These are phyloP conservation scores for Lojkania enalia DNA, from an alignment of 2,329 filamentous ascomycete genomes.

Conservation along the genomic window DNA sequence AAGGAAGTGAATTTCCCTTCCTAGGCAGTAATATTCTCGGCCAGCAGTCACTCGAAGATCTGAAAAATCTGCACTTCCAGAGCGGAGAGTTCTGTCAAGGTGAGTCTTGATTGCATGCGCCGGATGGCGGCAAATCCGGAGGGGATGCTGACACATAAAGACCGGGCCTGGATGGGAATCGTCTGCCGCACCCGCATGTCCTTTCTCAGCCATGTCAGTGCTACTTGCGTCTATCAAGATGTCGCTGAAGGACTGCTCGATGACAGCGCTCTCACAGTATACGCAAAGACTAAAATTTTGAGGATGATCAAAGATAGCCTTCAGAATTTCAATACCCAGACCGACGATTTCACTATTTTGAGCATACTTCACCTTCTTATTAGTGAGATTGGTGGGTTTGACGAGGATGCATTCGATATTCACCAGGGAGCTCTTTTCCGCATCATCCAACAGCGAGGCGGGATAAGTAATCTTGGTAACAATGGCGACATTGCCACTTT, in stretches of 20 bases:
- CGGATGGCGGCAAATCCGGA: neutral
- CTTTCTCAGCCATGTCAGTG: constrained; percentile 39
- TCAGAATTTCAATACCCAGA: constrained; percentile 15
- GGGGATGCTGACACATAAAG: constrained; percentile 7
- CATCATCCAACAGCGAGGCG: constrained; percentile 31
- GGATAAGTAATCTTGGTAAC: constrained; percentile 21
- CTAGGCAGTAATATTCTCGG: constrained; percentile 8
- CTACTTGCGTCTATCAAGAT: constrained; percentile 39
- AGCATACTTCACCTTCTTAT: constrained; percentile 38
- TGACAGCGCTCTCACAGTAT: constrained; percentile 36
- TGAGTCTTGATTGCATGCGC: constrained; percentile 8
- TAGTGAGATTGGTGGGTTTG: constrained; percentile 34
- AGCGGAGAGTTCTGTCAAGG: constrained; percentile 25
- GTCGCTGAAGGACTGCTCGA: constrained; percentile 29
- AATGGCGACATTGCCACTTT: constrained; percentile 25
- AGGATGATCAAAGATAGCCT: constrained; percentile 31
- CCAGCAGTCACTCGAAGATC: constrained; percentile 21
- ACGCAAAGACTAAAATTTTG: constrained; percentile 36
- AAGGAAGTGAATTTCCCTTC: constrained; percentile 31
- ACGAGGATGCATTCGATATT: constrained; percentile 34
- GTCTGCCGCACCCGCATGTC: constrained; percentile 35
- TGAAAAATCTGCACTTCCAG: constrained; percentile 31
- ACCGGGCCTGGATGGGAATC: constrained; percentile 31
- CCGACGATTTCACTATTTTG: constrained; percentile 35
- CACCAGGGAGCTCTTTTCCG: constrained; percentile 34